Conservation (phyloP, 495 filamentous ascomycete genomes). For the Wilcoxina mikolae region DNA sequence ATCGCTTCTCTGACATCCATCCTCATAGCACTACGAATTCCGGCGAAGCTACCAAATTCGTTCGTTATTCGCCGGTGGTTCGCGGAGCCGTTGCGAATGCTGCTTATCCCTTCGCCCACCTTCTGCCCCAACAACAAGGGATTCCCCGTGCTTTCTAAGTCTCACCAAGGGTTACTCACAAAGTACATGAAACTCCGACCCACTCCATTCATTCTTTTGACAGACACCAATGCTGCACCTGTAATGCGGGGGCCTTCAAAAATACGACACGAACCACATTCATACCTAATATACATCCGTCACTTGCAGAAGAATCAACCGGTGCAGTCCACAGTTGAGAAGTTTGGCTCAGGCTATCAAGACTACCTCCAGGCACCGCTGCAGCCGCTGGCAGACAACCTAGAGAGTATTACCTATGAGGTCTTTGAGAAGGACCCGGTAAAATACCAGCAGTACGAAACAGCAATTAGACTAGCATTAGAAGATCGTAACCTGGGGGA, state of each 20-base stretch:
- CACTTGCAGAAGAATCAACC: slow-evolving; percentile 75
- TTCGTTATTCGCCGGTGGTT: slow-evolving; percentile 80
- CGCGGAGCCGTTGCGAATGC: slow-evolving; percentile 71
- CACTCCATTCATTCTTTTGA: slow-evolving; percentile 24
- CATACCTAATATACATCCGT: slow-evolving; percentile 66
- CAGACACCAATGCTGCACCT: slow-evolving; percentile 17
- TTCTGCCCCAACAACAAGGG: slow-evolving; percentile 70
- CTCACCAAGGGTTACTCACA: slow-evolving; percentile 61
- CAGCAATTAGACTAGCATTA: slow-evolving; percentile 66
- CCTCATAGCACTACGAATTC: slow-evolving; percentile 55
- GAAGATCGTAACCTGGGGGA: slow-evolving; percentile 48
- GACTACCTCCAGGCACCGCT: slow-evolving; percentile 91
- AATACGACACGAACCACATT: slow-evolving; percentile 38
- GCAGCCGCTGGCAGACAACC: slow-evolving; percentile 87
- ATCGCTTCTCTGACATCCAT: background rate
- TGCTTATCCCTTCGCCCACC: slow-evolving; percentile 48
- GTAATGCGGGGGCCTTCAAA: slow-evolving; percentile 7
- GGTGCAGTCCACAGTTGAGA: slow-evolving; percentile 44
- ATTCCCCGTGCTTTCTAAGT: slow-evolving; percentile 65
- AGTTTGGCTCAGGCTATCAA: slow-evolving; percentile 65
- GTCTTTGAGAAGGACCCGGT: slow-evolving; percentile 97
- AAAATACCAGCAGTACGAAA: slow-evolving; percentile 93
- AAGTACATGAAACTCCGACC: slow-evolving; percentile 49
- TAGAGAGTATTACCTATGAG: slow-evolving; percentile 95
- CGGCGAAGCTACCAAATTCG: slow-evolving; percentile 58